Evolutionary conservation across 148 eudicot species (phyloP).

Genomic region (Rhododendron kiyosumense): DNA sequence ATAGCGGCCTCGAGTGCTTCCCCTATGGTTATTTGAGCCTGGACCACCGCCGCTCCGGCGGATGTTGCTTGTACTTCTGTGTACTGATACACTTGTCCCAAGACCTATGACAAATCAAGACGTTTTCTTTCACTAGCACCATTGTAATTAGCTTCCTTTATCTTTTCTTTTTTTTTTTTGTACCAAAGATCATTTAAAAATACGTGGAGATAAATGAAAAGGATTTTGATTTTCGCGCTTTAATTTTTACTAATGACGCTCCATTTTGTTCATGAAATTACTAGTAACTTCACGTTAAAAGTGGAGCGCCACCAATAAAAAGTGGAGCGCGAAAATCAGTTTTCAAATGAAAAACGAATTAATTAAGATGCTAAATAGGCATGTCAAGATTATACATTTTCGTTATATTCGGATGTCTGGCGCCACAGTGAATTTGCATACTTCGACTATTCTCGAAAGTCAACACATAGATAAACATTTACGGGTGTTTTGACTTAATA

Average conservation of each 20-base stretch:
- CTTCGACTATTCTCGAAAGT: neutral
- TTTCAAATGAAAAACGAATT: too few species aligned
- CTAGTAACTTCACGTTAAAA: too few species aligned
- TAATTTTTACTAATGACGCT: too few species aligned
- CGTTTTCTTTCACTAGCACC: neutral
- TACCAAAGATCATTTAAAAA: too few species aligned
- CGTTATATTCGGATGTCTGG: neutral
- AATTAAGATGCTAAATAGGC: neutral
- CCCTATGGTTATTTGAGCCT: constrained; percentile 27
- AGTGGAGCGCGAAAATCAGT: too few species aligned
- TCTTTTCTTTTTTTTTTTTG: too few species aligned
- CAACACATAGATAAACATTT: too few species aligned
- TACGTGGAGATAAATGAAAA: neutral
- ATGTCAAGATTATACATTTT: too few species aligned
- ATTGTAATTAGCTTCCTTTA: too few species aligned
- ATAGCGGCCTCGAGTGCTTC: constrained; percentile 36
- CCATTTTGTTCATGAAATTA: too few species aligned
- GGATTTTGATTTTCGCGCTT: too few species aligned
- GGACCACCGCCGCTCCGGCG: neutral
- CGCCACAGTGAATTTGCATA: neutral
- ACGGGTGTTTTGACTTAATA: too few species aligned
- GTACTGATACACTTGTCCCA: neutral
- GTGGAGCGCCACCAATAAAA: rapidly evolving
- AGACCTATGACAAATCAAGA: neutral
- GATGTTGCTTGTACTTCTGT: constrained; percentile 8